Evolutionary conservation across 345 rosid species (phyloP), one percentile per base, ranked within the genome.

Genomic region (Rubroshorea leprosula): DNA sequence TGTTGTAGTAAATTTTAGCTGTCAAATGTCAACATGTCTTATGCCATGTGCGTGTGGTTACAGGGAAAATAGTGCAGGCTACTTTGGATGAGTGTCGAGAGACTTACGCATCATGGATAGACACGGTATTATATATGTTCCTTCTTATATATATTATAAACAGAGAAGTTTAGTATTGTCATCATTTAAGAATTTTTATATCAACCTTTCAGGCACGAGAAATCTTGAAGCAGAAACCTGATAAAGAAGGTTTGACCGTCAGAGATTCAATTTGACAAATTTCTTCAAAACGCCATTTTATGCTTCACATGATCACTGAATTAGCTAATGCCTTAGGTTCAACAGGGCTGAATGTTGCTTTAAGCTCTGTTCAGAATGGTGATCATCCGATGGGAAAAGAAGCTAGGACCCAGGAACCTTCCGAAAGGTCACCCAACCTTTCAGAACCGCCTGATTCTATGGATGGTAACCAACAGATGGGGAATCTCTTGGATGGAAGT

Each of bases 51-150:
- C 19, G 17, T 58, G 57, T 65, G 61, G 23, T 55, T 26, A 26
- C 80, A 89, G 99, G 91, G 44, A 89, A 83, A 75, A 93, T 93
- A 69, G 78, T 93, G 80, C 89, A 86, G 77, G 84, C 96, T 66
- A 85, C 97, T 49, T 15, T 83, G 76, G 96, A 87, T 57, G 96
- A 89, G 69, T 89, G 97, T 63, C 78, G 77, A 57, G 97, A 89
- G 74, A 84, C 86, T 59, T 85, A 83, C 76, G 88, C 76, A 67
- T 61, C 60, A 52, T 87, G 91, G 96, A 70, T 85, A 67, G 67
- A 66, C 49, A 80, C 85, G 97, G 99, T 85, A 79, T 25, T 54
- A 8, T 49, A 31, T 17, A 47, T 0, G 1, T 64, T 50, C 49
- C 27, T 20, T 58, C 51, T 66, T 54, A 41, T 18, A 27, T 54